Percentiles rank a stretch among this genome's conserved stretches.
Conservation (phyloP, 163 green algal genomes). For the Prototheca wickerhamii region DNA sequence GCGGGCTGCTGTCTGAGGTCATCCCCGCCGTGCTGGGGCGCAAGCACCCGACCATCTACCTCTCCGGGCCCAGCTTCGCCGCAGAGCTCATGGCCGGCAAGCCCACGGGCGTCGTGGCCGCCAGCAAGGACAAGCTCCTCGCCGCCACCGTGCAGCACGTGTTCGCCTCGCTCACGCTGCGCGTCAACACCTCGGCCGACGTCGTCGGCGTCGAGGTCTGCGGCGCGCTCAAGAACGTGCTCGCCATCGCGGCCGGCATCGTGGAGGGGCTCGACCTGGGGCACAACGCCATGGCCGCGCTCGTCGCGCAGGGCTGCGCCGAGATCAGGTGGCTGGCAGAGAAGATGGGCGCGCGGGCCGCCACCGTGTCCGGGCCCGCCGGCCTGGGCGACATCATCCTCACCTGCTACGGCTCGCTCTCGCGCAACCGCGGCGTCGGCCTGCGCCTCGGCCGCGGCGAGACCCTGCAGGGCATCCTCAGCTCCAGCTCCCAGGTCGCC, state of each 20-base stretch:
- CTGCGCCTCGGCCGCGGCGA: slow-evolving; percentile 81
- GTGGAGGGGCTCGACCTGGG: slow-evolving; percentile 91
- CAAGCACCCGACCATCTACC: slow-evolving; percentile 79
- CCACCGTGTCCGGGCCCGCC: slow-evolving; percentile 75
- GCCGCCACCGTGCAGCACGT: slow-evolving; percentile 63
- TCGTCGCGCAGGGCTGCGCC: slow-evolving; percentile 39
- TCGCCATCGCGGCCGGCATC: slow-evolving; percentile 95
- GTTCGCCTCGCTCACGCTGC: slow-evolving; percentile 77
- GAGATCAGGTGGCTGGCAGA: slow-evolving; percentile 87
- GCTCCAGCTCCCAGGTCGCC: slow-evolving; percentile 73
- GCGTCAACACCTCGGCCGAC: slow-evolving; percentile 89
- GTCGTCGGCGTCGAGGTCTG: slow-evolving; percentile 92
- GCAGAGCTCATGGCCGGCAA: slow-evolving; percentile 78
- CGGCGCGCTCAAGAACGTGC: slow-evolving; percentile 97
- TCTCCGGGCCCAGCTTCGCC: slow-evolving; percentile 92
- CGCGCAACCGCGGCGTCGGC: slow-evolving; percentile 88
- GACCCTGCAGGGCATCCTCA: slow-evolving; percentile 81
- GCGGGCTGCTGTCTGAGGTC: slow-evolving; percentile 89
- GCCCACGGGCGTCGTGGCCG: slow-evolving; percentile 79
- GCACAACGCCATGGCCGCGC: slow-evolving; percentile 88
- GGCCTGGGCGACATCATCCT: slow-evolving; percentile 98
- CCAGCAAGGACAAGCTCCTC: slow-evolving; percentile 64
- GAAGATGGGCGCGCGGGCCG: slow-evolving; percentile 85
- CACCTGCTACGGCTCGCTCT: slow-evolving; percentile 93
- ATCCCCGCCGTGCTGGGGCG: slow-evolving; percentile 72